Conservation (phyloP, 352 stramenopile species). For the Pythium coloratum region DNA sequence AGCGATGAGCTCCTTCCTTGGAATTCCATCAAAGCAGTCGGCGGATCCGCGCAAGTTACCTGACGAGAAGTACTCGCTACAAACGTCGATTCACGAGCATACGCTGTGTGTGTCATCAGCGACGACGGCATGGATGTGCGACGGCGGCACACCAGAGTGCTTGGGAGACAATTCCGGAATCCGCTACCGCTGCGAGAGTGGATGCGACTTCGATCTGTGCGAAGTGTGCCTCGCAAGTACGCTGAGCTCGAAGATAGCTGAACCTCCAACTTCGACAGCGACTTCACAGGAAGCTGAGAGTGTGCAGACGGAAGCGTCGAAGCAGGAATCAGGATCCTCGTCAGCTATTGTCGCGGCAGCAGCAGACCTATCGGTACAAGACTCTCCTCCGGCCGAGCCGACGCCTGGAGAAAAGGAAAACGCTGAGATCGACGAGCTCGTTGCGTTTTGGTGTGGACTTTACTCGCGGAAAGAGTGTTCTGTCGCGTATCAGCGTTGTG, state of each 20-base stretch:
- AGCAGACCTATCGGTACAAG: not conserved
- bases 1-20: constrained; percentile 58
- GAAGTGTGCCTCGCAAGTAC: constrained; percentile 53
- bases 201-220: constrained; percentile 81
- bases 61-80: constrained; percentile 26
- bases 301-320: not conserved
- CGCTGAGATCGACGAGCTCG: constrained; percentile 38
- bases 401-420: constrained; percentile 22
- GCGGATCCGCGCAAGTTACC: constrained; percentile 3
- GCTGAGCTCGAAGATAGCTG: constrained; percentile 31
- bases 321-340: not conserved
- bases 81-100: constrained; percentile 60
- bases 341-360: not conserved
- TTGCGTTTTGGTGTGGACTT: constrained; percentile 59
- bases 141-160: constrained; percentile 55
- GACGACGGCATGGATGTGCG: constrained; percentile 75
- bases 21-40: constrained; percentile 32
- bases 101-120: constrained; percentile 43
- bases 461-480: constrained; percentile 60
- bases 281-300: not conserved
- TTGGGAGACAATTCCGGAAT: constrained; percentile 54
- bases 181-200: constrained; percentile 60
- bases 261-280: not conserved
- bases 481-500: constrained; percentile 53
- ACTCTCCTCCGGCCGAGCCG: not conserved